These are phyloP conservation scores for Phialophora tarda DNA, from an alignment of 2,329 filamentous ascomycete species.

Conservation along the genomic window DNA sequence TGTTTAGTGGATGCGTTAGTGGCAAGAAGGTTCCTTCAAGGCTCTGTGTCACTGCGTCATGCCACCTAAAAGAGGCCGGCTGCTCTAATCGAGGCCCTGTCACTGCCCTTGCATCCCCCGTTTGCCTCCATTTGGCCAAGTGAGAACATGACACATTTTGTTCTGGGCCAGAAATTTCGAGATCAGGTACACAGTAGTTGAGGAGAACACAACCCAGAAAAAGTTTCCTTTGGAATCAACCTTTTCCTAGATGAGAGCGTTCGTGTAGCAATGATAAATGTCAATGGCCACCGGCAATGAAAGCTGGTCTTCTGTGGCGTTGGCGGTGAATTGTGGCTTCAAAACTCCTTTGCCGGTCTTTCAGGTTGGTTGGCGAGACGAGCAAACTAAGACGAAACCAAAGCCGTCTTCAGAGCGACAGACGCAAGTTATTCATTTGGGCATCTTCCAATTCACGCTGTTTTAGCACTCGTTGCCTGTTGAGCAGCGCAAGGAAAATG, in stretches of 20 bases:
- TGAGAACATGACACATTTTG: conserved; percentile 6
- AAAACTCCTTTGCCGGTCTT: conserved; percentile 1
- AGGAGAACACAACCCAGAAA: neutral
- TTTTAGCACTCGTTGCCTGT: neutral
- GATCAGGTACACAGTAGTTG: neutral
- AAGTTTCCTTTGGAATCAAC: neutral
- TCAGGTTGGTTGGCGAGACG: neutral
- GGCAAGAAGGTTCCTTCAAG: neutral
- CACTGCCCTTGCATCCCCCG: conserved; percentile 12
- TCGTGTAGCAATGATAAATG: conserved; percentile 13
- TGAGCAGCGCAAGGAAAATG: conserved; percentile 58
- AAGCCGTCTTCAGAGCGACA: neutral
- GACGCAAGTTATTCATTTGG: neutral
- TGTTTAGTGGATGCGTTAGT: conserved; percentile 16
- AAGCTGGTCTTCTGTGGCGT: conserved; percentile 12
- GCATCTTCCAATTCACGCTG: neutral
- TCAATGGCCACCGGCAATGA: conserved; percentile 17
- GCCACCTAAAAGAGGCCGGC: conserved; percentile 1
- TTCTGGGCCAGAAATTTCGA: neutral
- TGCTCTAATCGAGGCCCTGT: neutral
- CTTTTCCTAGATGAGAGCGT: neutral
- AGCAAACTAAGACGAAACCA: neutral
- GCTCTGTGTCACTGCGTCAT: conserved; percentile 15
- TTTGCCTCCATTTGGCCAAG: conserved; percentile 10
- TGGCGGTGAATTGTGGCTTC: conserved; percentile 14